A percentile compares a stretch with the other conserved stretches of the same genome.
Conservation (phyloP, 225 moss, liverwort and hornwort genomes). For the Pleurozium schreberi region DNA sequence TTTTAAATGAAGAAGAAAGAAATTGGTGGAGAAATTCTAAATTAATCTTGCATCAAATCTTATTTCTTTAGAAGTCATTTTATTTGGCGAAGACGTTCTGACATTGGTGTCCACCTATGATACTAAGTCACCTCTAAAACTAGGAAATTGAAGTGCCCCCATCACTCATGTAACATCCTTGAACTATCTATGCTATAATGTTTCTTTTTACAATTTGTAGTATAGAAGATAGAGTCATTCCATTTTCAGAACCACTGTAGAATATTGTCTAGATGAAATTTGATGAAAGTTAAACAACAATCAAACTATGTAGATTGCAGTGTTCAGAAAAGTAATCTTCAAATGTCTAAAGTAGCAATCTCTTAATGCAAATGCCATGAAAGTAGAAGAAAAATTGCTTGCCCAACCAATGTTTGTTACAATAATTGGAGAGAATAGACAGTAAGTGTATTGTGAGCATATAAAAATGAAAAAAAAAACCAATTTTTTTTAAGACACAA, state of each 20-base stretch:
- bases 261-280: neutral
- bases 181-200: no score
- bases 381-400: neutral
- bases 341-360: no score
- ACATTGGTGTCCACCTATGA: neutral
- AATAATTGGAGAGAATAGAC: no score
- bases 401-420: no score
- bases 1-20: neutral
- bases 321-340: no score
- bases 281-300: neutral
- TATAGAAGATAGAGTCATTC: neutral
- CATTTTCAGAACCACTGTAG: neutral
- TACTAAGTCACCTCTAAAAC: neutral
- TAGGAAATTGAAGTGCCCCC: neutral
- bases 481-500: no score
- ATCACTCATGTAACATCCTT: neutral
- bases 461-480: no score
- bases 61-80: neutral
- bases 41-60: neutral
- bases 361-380: no score
- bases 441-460: no score
- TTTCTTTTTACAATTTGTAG: neutral
- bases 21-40: accelerated
- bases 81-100: neutral
- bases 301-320: neutral